Base-by-base conservation (phyloP, 169 alveolate species). In the Cyclospora cayetanensis region DNA sequence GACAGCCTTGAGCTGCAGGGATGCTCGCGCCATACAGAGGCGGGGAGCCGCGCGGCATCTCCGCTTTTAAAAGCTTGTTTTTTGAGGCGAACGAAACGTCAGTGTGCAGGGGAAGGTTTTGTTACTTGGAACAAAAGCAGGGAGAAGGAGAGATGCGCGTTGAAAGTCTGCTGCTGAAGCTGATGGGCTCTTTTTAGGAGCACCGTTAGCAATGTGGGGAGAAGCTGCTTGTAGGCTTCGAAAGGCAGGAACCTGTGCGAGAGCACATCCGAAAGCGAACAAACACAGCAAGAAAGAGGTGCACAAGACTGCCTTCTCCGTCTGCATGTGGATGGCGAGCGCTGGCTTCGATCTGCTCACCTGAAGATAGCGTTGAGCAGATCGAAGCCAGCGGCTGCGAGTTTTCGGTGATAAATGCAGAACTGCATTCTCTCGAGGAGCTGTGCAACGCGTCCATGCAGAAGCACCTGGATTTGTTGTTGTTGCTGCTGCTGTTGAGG, bases 351-450 rank as follows among this genome's bases (percentile, higher is more conserved):
- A 4, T 4, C 43, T 22, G 52, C 41, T 5, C 29, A 66, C 79
- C 60, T 52, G 90, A 89, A 72, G 77, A 89, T 63, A 66, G 60
- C 60, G 66, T 89, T 89, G 52, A 89, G 90, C 29, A 89, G 80
- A 25, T 89, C 93, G 35, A 89, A 89, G 42, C 89, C 86, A 12
- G 68, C 22, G 53, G 70, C 9, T 42, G 50, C 53, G 41, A 89
- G 90, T 27, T 66, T 70, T 15, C 42, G n/a, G 65, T 89, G 93
- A 34, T 89, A 72, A 25, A 89, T 66, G 66, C 93, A 89, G 89
- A 37, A 89, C 80, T 89, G 93, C 37, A 70, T 37, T 20, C 93
- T 37, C 70, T 89, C 90, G 34, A 89, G 39, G 27, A 89, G 80
- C n/a, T 34, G 27, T 22, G 80, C 72, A 39, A 66, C 41, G 43